Percentiles rank a stretch among this genome's conserved stretches.
phyloP scores from a whole-genome alignment of 2,329 filamentous ascomycete species.

The Xylaria polymorpha region DNA sequence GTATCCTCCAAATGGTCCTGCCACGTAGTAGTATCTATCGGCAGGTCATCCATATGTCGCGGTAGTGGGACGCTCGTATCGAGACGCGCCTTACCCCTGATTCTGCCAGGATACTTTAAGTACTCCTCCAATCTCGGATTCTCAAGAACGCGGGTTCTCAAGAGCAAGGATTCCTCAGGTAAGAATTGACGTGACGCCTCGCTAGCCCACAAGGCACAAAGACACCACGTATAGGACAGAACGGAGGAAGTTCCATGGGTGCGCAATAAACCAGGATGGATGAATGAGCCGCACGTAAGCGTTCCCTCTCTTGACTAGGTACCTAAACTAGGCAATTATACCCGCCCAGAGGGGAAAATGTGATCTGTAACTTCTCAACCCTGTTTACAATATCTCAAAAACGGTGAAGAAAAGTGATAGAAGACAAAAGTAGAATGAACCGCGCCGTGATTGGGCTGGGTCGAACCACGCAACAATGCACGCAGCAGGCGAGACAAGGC shows the following conservation, averaged over 20 bases:
- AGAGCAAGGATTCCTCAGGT: not conserved
- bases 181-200: not conserved
- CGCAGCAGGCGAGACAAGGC: slow-evolving; percentile 1
- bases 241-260: not conserved
- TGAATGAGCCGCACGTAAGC: not conserved
- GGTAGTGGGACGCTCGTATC: not conserved
- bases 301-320: not conserved
- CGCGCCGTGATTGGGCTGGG: not conserved
- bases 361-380: not conserved
- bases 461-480: not conserved
- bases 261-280: not conserved
- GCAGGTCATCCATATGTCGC: not conserved
- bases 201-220: not conserved
- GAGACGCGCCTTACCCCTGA: not conserved
- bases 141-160: too few relatives aligned
- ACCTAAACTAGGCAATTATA: not conserved
- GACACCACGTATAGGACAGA: not conserved
- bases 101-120: not conserved
- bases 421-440: not conserved
- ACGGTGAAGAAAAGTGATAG: not conserved
- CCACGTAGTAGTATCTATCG: not conserved
- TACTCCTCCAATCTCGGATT: not conserved
- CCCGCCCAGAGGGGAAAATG: not conserved
- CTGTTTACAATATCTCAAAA: not conserved
- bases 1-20: not conserved